A percentile compares a stretch with the other conserved stretches of the same genome.
phyloP scores from a whole-genome alignment of 306 rosid genomes.

The Cucurbita pepo region DNA sequence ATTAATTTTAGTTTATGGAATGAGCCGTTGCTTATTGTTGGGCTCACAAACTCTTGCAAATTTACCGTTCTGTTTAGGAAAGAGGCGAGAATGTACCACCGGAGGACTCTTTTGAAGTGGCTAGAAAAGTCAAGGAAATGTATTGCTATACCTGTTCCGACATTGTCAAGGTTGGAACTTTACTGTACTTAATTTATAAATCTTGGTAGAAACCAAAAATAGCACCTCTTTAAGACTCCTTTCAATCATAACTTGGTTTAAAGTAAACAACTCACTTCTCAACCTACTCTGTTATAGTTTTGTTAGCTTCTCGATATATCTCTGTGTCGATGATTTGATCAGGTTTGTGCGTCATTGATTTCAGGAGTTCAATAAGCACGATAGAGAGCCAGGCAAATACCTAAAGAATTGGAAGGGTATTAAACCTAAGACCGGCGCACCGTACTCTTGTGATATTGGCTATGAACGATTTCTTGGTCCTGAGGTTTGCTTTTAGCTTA shows the following conservation, averaged over 20 bases:
- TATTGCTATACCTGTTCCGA: conserved; percentile 95
- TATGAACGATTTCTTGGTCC: conserved; percentile 98
- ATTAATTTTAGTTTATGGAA: not conserved
- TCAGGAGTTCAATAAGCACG: conserved; percentile 94
- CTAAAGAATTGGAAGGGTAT: conserved; percentile 93
- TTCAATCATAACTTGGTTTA: not conserved
- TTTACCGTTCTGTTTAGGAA: conserved; percentile 47
- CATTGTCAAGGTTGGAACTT: conserved; percentile 73
- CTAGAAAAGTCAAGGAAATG: conserved; percentile 91
- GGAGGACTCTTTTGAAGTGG: conserved; percentile 94
- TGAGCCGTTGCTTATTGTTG: not conserved
- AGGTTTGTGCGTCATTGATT: conserved; percentile 9
- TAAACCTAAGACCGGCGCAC: conserved; percentile 96
- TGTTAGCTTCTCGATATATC: not conserved
- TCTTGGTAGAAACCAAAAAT: conserved; percentile 2
- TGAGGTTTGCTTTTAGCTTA: conserved; percentile 43
- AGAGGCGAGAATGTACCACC: conserved; percentile 98
- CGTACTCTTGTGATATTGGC: conserved; percentile 96
- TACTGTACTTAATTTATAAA: conserved; percentile 3
- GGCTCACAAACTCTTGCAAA: conserved; percentile 13
- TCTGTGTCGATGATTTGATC: conserved; percentile 8
- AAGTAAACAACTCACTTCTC: not conserved
- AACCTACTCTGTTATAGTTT: not conserved
- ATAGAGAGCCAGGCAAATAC: conserved; percentile 86
- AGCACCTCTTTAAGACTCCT: not conserved